phyloP scores from a whole-genome alignment of 345 rosid genomes.

The Sonneratia alba region DNA sequence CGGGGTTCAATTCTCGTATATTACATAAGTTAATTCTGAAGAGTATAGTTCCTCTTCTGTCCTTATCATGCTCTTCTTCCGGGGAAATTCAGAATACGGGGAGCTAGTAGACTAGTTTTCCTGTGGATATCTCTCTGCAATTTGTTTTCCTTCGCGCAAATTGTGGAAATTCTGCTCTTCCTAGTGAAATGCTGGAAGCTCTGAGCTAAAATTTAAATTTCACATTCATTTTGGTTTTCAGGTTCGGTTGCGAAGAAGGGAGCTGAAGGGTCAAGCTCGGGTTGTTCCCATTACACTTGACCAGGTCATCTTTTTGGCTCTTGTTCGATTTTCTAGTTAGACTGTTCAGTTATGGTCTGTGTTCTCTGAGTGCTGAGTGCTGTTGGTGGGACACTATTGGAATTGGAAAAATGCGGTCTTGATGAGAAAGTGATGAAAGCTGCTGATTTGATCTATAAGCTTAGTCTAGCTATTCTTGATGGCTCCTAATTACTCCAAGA shows the following conservation, averaged over 20 bases:
- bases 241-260: slow-evolving; percentile 75
- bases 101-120: background rate
- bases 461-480: background rate
- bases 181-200: background rate
- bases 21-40: background rate
- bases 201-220: background rate
- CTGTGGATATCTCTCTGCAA: background rate
- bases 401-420: background rate
- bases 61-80: background rate
- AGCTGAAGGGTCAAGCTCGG: slow-evolving; percentile 56
- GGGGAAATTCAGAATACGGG: background rate
- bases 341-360: background rate
- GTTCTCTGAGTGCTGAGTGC: background rate
- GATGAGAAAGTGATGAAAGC: background rate
- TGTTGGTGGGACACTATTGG: background rate
- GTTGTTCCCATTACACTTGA: slow-evolving; percentile 89
- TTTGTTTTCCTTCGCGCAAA: background rate
- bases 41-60: background rate
- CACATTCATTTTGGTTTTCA: slow-evolving; percentile 12
- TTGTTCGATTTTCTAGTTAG: background rate
- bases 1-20: background rate
- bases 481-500: background rate
- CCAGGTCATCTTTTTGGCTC: slow-evolving; percentile 37
- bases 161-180: background rate
- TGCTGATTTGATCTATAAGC: background rate